Evolutionary conservation across 2,329 filamentous ascomycete species (phyloP), one percentile per base, ranked within the genome.

Genomic region (Hymenoscyphus salicellus): DNA sequence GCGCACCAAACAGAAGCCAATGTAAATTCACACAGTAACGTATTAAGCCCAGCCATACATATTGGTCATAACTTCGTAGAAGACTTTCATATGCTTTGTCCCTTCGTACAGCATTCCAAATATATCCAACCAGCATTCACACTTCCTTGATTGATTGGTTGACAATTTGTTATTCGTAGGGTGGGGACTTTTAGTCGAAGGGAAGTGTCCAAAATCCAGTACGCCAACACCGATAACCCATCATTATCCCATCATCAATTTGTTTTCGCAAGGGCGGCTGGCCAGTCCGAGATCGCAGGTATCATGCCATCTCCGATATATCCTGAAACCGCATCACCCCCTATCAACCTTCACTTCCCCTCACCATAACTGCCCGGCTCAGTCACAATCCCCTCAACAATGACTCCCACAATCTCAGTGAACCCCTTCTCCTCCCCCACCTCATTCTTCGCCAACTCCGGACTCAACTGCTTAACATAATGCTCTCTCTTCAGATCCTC

Each of bases 401-500:
- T 26, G 6, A 32, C 33, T n/a, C 6, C 28, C 56, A n/a, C 23
- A 55, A 61, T 63, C 62, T 69, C 69, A 28, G 64, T 68, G 55
- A 69, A 70, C 16, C 68, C 66, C 55, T 60, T 66, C 58, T 61
- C 63, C 38, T 30, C 57, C 33, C 23, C 60, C 58, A 52, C 32
- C 58, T 14, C 23, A 58, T 26, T 38, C 14, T 17, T 38, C 5
- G 36, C 36, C 36, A 38, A 46, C 58, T 55, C 46, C 55, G 64
- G 60, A 7, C 58, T 56, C 36, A 63, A 64, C n/a, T 59, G 43
- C 26, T 23, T 57, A 16, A 63, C 32, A 55, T 68, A 63, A 10
- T 61, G 49, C n/a, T 65, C 59, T 46, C 73, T 68, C 70, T 75
- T 75, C 16, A 69, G 36, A 61, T 74, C 73, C 66, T 75, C 70